Evolutionary conservation across 1,284 basidiomycete species (phyloP).

Genomic region (Rhodotorula glutinis): DNA sequence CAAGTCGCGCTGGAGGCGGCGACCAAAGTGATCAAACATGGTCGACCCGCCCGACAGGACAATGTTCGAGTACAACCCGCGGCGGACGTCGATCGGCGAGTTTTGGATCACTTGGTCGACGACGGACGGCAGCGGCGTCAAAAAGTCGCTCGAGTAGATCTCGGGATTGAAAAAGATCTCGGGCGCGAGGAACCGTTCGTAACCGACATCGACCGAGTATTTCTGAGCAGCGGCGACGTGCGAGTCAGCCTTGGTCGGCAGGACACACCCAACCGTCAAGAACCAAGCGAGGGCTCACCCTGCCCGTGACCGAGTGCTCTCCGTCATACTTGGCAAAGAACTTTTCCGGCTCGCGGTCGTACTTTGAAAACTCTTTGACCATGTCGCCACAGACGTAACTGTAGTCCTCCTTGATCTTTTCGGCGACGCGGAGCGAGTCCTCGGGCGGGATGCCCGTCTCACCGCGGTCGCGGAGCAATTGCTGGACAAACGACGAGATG

Average conservation of each 20-base stretch:
- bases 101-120: conserved; percentile 95
- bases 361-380: conserved; percentile 97
- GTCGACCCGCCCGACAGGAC: conserved; percentile 93
- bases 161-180: conserved; percentile 99
- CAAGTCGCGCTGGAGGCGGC: conserved; percentile 89
- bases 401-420: conserved; percentile 97
- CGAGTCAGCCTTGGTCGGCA: not conserved
- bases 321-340: conserved; percentile 93
- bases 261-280: not conserved
- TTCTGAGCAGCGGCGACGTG: conserved; percentile 56
- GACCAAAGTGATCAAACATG: conserved; percentile 97
- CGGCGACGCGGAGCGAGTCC: conserved; percentile 86
- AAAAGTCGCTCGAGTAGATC: conserved; percentile 95
- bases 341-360: conserved; percentile 93
- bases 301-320: conserved; percentile 86
- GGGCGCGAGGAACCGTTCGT: conserved; percentile 97
- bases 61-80: conserved; percentile 95
- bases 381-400: conserved; percentile 99
- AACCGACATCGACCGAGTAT: conserved; percentile 90
- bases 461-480: conserved; percentile 90
- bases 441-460: conserved; percentile 90
- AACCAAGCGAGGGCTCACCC: conserved; percentile 59
- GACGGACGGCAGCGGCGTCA: conserved; percentile 93
- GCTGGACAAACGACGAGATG: conserved; percentile 95
- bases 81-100: conserved; percentile 90